phyloP scores from a whole-genome alignment of 208 protist genomes.

The Leishmania gerbilli region DNA sequence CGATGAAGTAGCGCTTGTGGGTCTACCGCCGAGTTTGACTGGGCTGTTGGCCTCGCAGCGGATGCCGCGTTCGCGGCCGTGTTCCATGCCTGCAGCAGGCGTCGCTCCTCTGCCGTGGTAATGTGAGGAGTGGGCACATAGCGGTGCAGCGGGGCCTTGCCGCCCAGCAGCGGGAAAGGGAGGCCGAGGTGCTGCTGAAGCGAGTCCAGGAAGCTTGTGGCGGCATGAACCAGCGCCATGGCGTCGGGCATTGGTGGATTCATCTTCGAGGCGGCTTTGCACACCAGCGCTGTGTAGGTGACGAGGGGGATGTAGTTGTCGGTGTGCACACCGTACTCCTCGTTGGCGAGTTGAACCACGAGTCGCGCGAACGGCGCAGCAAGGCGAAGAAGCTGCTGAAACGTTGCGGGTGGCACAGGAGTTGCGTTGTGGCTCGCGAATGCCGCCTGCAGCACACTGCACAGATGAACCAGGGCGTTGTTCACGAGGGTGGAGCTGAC shows the following conservation, averaged over 20 bases:
- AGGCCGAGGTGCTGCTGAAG: slow-evolving; percentile 73
- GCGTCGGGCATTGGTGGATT: slow-evolving; percentile 35
- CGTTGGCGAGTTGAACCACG: slow-evolving; percentile 24
- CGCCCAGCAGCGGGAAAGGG: slow-evolving; percentile 63
- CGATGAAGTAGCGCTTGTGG: slow-evolving; percentile 33
- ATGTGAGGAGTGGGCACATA: slow-evolving; percentile 63
- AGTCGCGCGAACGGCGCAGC: slow-evolving; percentile 35
- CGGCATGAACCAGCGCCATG: slow-evolving; percentile 18
- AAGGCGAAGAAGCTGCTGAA: slow-evolving; percentile 35
- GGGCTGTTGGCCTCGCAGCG: neutral
- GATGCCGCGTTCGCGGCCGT: slow-evolving; percentile 8
- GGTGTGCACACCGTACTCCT: slow-evolving; percentile 29
- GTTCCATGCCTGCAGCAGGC: slow-evolving; percentile 40
- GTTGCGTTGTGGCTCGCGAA: neutral
- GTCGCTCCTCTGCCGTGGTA: slow-evolving; percentile 77
- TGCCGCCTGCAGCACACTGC: slow-evolving; percentile 8
- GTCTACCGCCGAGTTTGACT: neutral
- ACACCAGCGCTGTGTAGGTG: slow-evolving; percentile 35
- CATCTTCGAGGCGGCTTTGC: slow-evolving; percentile 18
- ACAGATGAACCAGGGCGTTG: slow-evolving; percentile 19
- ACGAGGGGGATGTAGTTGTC: slow-evolving; percentile 79
- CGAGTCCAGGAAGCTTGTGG: slow-evolving; percentile 54
- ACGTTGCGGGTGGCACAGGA: slow-evolving; percentile 6
- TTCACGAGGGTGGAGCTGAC: slow-evolving; percentile 37
- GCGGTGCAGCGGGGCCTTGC: slow-evolving; percentile 40